Evolutionary conservation across 208 protist genomes (phyloP).

Genomic region (Acanthamoeba castellanii): DNA sequence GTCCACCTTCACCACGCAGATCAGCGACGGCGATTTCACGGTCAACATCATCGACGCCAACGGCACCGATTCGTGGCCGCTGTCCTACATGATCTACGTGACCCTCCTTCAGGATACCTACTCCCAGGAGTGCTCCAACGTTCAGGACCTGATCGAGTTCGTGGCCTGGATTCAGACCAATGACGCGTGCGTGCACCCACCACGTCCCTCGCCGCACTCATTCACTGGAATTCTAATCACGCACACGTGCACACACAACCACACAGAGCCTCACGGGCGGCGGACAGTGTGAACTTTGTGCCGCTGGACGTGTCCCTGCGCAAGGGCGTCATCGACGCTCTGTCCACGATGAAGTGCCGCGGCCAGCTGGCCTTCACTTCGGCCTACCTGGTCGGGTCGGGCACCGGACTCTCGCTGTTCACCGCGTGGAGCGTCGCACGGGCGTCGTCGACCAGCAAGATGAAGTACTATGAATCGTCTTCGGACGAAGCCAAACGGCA

Average conservation of each 20-base stretch:
- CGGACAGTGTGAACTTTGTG: neutral
- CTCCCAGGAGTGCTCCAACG: neutral
- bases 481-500: neutral
- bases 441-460: neutral
- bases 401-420: neutral
- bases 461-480: constrained; percentile 15
- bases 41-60: constrained; percentile 14
- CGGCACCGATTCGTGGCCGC: constrained; percentile 23
- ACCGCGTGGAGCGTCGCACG: neutral
- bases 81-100: constrained; percentile 17
- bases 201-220: neutral
- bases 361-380: neutral
- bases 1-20: neutral
- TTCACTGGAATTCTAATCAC: neutral
- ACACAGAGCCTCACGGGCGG: neutral
- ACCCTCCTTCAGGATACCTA: neutral
- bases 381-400: neutral
- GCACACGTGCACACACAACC: neutral
- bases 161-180: constrained; percentile 42
- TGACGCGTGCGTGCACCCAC: neutral
- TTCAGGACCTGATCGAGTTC: constrained; percentile 51
- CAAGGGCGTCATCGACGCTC: neutral
- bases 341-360: neutral
- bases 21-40: neutral
- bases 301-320: constrained; percentile 2